A percentile compares a stretch with the other conserved stretches of the same genome.
Evolutionary conservation across 2,329 filamentous ascomycete species (phyloP).

Genomic region (Thielaviopsis cerberus): DNA sequence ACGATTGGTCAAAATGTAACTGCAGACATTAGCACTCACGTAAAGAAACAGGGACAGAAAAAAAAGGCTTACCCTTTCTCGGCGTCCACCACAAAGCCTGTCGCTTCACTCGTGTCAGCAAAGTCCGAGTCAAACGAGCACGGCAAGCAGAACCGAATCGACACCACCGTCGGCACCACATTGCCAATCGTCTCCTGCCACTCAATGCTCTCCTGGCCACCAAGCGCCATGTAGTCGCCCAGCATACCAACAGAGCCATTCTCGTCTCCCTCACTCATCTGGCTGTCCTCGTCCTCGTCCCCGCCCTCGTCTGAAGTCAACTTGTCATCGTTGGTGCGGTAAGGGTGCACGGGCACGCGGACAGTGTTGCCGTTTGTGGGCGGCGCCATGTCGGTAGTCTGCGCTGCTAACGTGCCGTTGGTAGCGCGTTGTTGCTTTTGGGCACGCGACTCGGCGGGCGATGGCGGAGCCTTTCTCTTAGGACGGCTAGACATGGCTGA

Average conservation of each 20-base stretch:
- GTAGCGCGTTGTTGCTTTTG: conserved; percentile 25
- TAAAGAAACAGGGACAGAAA: neutral
- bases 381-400: neutral
- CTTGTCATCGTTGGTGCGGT: conserved; percentile 17
- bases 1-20: conserved; percentile 69
- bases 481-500: conserved; percentile 26
- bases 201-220: conserved; percentile 28
- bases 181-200: conserved; percentile 93
- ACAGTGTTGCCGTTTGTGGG: neutral
- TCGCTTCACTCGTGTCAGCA: conserved; percentile 84
- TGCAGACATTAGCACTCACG: conserved; percentile 14
- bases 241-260: conserved; percentile 20
- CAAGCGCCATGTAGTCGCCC: conserved; percentile 16
- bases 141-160: conserved; percentile 97
- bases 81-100: conserved; percentile 92
- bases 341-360: conserved; percentile 5
- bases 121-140: conserved; percentile 96
- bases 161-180: conserved; percentile 87
- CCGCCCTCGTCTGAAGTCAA: conserved; percentile 18
- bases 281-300: neutral
- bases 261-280: neutral
- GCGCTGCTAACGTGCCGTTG: conserved; percentile 21
- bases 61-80: conserved; percentile 48
- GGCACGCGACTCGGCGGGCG: conserved; percentile 17
- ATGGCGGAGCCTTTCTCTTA: conserved; percentile 35